A percentile compares a stretch with the other conserved stretches of the same genome.
These are phyloP conservation scores for Centrapalus pauciflorus DNA, from an alignment of 129 eudicot genomes.

Conservation along the genomic window DNA sequence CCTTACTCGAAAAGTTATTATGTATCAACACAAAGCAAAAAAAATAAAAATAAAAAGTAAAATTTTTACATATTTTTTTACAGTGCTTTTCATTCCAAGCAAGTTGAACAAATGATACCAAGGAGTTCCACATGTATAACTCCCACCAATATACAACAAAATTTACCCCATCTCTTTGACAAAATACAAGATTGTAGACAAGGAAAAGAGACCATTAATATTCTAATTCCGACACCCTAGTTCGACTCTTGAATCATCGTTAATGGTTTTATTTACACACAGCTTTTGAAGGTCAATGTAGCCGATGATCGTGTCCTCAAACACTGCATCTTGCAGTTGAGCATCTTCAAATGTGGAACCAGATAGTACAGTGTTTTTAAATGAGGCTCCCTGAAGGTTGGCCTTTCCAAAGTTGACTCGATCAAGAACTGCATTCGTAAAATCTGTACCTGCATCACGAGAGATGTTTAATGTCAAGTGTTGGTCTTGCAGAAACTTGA, in stretches of 20 bases:
- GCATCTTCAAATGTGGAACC: constrained; percentile 88
- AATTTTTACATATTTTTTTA: too few species aligned
- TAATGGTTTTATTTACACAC: constrained; percentile 56
- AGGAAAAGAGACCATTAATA: neutral
- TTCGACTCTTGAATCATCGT: constrained; percentile 52
- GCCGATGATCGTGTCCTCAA: constrained; percentile 94
- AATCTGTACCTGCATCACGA: constrained; percentile 60
- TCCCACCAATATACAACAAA: constrained; percentile 28
- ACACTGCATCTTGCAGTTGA: constrained; percentile 68
- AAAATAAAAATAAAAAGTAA: too few species aligned
- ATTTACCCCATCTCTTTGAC: neutral
- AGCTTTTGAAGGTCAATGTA: constrained; percentile 78
- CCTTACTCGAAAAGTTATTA: neutral
- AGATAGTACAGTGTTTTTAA: constrained; percentile 85
- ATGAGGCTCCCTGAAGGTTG: constrained; percentile 66
- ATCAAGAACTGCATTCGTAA: constrained; percentile 90
- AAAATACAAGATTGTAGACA: constrained; percentile 1
- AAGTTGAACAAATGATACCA: neutral
- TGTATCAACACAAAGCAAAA: neutral
- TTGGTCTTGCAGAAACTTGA: too few species aligned
- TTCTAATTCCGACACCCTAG: constrained; percentile 60
- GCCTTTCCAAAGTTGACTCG: constrained; percentile 85
- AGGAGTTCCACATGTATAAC: constrained; percentile 14
- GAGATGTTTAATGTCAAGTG: neutral
- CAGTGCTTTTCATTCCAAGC: neutral